phyloP scores from a whole-genome alignment of 164 flowering plant species.

The Dillenia suffruticosa region DNA sequence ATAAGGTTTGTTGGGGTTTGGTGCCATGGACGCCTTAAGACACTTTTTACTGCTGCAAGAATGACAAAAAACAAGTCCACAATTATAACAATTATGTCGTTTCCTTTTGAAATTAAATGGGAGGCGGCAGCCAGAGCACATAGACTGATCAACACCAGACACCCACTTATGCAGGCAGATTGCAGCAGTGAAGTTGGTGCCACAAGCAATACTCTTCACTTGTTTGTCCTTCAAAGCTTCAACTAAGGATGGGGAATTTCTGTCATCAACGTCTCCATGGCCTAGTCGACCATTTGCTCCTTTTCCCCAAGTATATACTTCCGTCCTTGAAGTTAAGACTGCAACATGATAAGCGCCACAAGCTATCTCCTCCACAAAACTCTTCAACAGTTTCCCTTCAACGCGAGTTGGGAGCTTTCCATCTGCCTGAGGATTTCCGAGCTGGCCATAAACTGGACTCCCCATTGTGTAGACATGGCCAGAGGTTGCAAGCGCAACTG shows the following conservation, averaged over 20 bases:
- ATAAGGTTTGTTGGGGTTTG: slow-evolving; percentile 91
- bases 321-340: slow-evolving; percentile 89
- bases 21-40: slow-evolving; percentile 96
- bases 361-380: slow-evolving; percentile 91
- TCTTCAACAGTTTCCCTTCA: slow-evolving; percentile 83
- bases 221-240: slow-evolving; percentile 96
- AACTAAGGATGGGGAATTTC: slow-evolving; percentile 66
- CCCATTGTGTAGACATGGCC: slow-evolving; percentile 98
- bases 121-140: slow-evolving; percentile 96
- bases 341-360: slow-evolving; percentile 99
- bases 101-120: slow-evolving; percentile 97
- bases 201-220: slow-evolving; percentile 96
- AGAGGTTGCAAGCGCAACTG: slow-evolving; percentile 89
- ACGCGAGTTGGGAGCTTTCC: slow-evolving; percentile 87
- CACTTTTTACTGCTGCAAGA: slow-evolving; percentile 97
- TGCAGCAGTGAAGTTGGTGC: slow-evolving; percentile 87
- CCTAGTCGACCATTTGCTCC: slow-evolving; percentile 97
- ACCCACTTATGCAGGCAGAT: slow-evolving; percentile 97
- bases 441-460: slow-evolving; percentile 92
- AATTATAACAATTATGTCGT: slow-evolving; percentile 94
- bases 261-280: slow-evolving; percentile 91
- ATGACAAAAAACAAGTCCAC: slow-evolving; percentile 97
- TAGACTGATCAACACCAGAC: slow-evolving; percentile 91
- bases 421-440: slow-evolving; percentile 91
- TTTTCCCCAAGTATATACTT: slow-evolving; percentile 99